Percentiles rank a stretch among this genome's conserved stretches.
phyloP scores from a whole-genome alignment of 805 yeast species.

The Nakazawaea ernobii region DNA sequence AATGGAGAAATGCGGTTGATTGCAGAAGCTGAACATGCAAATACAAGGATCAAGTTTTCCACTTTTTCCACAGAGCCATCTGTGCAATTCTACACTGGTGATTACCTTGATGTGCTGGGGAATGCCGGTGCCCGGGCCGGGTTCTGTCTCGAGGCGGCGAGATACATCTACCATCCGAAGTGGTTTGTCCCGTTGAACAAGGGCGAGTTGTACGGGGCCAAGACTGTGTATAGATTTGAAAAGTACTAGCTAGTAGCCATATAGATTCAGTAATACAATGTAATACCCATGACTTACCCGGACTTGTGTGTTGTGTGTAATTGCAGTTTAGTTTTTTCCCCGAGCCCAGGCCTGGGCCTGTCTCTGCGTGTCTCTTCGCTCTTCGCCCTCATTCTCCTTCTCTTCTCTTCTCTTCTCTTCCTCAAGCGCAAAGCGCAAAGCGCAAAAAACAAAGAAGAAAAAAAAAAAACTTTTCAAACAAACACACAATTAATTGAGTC shows the following conservation, averaged over 20 bases:
- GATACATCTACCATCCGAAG: conserved; percentile 54
- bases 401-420: no score
- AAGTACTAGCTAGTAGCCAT: not conserved
- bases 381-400: no score
- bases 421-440: no score
- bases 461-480: not conserved
- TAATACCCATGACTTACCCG: no score
- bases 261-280: no score
- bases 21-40: conserved; percentile 39
- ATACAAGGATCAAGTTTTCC: conserved; percentile 33
- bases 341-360: no score
- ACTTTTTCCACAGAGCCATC: conserved; percentile 59
- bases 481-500: no score
- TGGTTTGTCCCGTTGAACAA: conserved; percentile 37
- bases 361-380: no score
- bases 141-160: conserved; percentile 56
- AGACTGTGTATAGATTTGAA: conserved; percentile 25
- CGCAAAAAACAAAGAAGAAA: no score
- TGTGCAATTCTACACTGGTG: conserved; percentile 63
- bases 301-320: not conserved
- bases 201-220: conserved; percentile 50
- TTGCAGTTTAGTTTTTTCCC: not conserved
- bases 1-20: conserved; percentile 27
- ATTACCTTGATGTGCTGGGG: conserved; percentile 33
- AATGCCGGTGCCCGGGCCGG: conserved; percentile 37